These are phyloP conservation scores for Onygenales sp. DNA, from an alignment of 2,329 filamentous ascomycete genomes.

Conservation along the genomic window DNA sequence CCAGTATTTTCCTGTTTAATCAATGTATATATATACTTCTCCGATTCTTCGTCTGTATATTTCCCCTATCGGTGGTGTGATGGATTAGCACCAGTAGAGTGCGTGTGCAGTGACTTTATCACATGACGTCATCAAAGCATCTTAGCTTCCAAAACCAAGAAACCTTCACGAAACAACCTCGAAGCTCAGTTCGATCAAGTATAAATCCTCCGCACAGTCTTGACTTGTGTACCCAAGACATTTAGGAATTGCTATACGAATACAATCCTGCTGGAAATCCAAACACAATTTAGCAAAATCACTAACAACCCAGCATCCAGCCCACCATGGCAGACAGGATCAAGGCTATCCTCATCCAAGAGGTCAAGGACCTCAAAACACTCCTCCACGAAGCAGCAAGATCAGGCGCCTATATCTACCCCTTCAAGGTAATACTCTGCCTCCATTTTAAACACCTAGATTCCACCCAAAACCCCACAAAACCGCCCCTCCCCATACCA, in stretches of 20 bases:
- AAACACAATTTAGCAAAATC: neutral
- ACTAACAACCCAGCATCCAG: neutral
- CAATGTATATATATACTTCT: too few species aligned
- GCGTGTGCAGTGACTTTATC: too few species aligned
- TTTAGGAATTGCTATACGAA: neutral
- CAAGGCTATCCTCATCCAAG: slow-evolving; percentile 54
- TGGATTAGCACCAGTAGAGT: too few species aligned
- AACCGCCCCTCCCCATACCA: too few species aligned
- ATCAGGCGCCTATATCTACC: slow-evolving; percentile 78
- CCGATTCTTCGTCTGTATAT: too few species aligned
- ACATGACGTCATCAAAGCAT: neutral
- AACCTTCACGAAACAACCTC: neutral
- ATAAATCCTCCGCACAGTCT: neutral
- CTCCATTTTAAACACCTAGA: neutral
- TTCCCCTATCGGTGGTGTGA: too few species aligned
- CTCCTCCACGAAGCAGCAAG: slow-evolving; percentile 60
- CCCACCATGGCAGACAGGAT: slow-evolving; percentile 39
- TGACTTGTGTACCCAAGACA: neutral
- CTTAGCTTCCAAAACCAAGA: neutral
- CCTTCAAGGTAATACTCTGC: slow-evolving; percentile 52
- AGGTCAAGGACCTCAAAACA: slow-evolving; percentile 56
- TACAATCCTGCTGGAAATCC: neutral
- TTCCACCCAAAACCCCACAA: too few species aligned
- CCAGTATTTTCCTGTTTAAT: too few species aligned
- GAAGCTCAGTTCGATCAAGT: too few species aligned